phyloP scores from a whole-genome alignment of 306 rosid species.

The Pueraria montana region DNA sequence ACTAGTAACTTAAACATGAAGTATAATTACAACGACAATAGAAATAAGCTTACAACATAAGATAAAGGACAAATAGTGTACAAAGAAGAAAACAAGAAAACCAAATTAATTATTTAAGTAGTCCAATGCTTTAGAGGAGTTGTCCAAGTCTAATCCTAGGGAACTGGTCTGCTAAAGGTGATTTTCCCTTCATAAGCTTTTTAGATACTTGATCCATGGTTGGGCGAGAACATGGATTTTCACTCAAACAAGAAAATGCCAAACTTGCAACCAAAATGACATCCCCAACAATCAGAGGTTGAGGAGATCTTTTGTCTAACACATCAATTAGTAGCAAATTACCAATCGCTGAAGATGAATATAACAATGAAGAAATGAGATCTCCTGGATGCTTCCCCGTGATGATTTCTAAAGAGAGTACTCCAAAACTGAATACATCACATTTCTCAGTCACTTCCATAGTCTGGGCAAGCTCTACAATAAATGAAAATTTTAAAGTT shows the following conservation, averaged over 20 bases:
- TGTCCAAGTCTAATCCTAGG: slow-evolving; percentile 36
- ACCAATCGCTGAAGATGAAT: slow-evolving; percentile 25
- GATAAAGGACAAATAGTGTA: background rate
- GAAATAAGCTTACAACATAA: background rate
- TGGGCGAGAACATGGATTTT: slow-evolving; percentile 39
- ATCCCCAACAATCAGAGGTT: background rate
- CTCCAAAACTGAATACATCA: slow-evolving; percentile 40
- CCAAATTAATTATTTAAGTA: too few species aligned
- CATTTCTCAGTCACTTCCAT: too few species aligned
- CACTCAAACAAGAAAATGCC: slow-evolving; percentile 38
- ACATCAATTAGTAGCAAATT: slow-evolving; percentile 29
- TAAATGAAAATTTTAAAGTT: background rate
- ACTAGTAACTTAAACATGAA: too few species aligned
- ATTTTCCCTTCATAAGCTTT: slow-evolving; percentile 10
- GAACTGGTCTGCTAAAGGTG: slow-evolving; percentile 19
- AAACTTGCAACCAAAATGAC: slow-evolving; percentile 29
- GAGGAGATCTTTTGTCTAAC: slow-evolving; percentile 29
- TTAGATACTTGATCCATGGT: slow-evolving; percentile 41
- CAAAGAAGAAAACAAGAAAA: background rate
- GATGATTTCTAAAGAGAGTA: slow-evolving; percentile 16
- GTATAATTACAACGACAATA: background rate
- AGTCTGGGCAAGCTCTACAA: slow-evolving; percentile 39
- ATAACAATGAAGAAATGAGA: slow-evolving; percentile 14
- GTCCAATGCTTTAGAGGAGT: slow-evolving; percentile 19
- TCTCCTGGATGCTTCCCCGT: slow-evolving; percentile 37